Conservation (phyloP, 257 asterid genomes). For the Osmanthus fragrans region DNA sequence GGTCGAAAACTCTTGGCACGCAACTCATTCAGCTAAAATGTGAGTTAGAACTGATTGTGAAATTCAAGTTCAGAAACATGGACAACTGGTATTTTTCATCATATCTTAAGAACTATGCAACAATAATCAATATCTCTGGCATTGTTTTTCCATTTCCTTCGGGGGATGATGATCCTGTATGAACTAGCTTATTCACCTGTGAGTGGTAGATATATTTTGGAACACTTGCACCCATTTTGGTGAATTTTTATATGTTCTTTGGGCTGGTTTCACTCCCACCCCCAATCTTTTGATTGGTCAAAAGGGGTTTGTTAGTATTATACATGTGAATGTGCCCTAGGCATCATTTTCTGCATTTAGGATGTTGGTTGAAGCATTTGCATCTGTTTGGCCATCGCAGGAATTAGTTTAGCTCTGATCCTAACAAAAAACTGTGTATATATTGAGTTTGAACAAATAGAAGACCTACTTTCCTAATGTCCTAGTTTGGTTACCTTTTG, state of each 20-base stretch:
- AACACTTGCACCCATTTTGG: neutral
- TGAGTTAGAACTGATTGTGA: slow-evolving; percentile 57
- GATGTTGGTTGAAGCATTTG: neutral
- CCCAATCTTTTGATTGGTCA: neutral
- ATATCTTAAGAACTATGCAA: slow-evolving; percentile 17
- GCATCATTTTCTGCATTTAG: neutral
- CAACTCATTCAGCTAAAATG: slow-evolving; percentile 74
- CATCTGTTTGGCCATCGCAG: neutral
- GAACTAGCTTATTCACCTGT: neutral
- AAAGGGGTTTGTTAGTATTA: no score
- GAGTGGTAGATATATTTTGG: neutral
- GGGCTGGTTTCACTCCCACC: no score
- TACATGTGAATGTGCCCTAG: neutral
- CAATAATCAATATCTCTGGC: neutral
- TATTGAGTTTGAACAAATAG: neutral
- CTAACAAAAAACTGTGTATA: neutral
- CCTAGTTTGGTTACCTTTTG: neutral
- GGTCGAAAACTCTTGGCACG: slow-evolving; percentile 72
- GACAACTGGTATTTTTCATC: slow-evolving; percentile 38
- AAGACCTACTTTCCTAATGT: neutral
- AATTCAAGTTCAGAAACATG: slow-evolving; percentile 3
- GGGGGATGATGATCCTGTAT: neutral
- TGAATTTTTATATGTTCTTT: neutral
- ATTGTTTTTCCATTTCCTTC: no score
- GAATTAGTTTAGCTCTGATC: neutral